Conservation (phyloP, 1,284 basidiomycete genomes). For the Cronartium quercuum region DNA sequence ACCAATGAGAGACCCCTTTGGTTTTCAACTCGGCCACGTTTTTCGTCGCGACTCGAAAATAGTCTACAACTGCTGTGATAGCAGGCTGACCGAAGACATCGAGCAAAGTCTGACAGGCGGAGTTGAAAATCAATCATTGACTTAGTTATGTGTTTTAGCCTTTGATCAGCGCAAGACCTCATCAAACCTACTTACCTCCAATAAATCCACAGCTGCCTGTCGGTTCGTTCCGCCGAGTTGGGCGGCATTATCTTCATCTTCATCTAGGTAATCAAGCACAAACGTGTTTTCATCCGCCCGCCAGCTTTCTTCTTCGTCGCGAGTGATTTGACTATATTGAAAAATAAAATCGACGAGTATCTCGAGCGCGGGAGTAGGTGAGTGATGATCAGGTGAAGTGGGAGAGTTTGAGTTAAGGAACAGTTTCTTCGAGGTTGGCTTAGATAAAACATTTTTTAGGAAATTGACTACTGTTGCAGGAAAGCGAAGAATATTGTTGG, state of each 20-base stretch:
- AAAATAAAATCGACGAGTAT: background rate
- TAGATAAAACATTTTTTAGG: slow-evolving; percentile 61
- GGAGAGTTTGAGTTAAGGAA: slow-evolving; percentile 51
- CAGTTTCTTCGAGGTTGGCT: slow-evolving; percentile 66
- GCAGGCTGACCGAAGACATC: slow-evolving; percentile 61
- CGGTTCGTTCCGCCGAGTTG: slow-evolving; percentile 65
- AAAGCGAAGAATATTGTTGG: slow-evolving; percentile 58
- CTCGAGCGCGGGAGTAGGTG: background rate
- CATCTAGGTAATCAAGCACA: slow-evolving; percentile 67
- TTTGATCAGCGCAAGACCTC: background rate
- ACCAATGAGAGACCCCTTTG: slow-evolving; percentile 46
- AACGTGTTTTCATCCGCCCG: slow-evolving; percentile 66
- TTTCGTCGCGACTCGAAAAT: slow-evolving; percentile 57
- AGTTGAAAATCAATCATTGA: background rate
- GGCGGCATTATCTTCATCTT: slow-evolving; percentile 83
- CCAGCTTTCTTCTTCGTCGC: slow-evolving; percentile 75
- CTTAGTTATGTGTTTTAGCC: background rate
- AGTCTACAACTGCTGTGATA: slow-evolving; percentile 58
- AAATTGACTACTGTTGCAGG: slow-evolving; percentile 62
- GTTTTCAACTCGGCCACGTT: slow-evolving; percentile 56
- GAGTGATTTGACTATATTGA: slow-evolving; percentile 47
- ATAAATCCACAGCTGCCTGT: slow-evolving; percentile 73
- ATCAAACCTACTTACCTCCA: slow-evolving; percentile 57
- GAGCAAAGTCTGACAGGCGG: slow-evolving; percentile 59
- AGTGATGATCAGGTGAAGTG: slow-evolving; percentile 37